These are phyloP conservation scores for Aphanocladium album DNA, from an alignment of 2,329 filamentous ascomycete genomes.

Conservation along the genomic window DNA sequence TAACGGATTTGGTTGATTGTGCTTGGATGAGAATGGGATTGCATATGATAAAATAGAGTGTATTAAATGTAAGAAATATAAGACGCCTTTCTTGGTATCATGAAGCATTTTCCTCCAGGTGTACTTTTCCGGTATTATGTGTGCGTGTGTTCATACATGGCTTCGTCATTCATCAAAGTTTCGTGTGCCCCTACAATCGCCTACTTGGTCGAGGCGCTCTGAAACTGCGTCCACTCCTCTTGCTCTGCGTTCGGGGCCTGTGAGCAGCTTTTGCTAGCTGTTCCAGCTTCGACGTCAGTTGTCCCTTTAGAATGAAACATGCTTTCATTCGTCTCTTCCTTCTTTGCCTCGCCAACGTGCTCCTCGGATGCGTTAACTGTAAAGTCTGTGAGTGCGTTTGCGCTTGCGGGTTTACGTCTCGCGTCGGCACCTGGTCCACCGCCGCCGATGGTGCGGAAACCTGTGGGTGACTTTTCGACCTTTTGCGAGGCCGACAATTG, in stretches of 20 bases:
- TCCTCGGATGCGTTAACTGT: background rate
- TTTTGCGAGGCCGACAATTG: background rate
- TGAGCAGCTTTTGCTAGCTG: background rate
- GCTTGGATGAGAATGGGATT: too few relatives aligned
- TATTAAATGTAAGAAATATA: background rate
- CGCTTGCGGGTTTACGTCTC: background rate
- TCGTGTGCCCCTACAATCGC: background rate
- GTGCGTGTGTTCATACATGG: background rate
- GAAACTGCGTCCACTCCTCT: background rate
- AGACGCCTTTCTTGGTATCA: background rate
- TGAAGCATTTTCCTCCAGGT: background rate
- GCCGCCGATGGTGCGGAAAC: slow-evolving; percentile 15
- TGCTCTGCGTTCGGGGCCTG: background rate
- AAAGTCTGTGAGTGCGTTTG: background rate
- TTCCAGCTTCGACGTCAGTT: background rate
- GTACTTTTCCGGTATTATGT: background rate
- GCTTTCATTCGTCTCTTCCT: background rate
- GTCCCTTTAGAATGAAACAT: background rate
- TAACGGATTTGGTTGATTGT: background rate
- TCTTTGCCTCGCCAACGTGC: background rate
- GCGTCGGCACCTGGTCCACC: background rate
- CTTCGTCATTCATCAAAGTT: background rate
- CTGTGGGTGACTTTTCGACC: slow-evolving; percentile 13
- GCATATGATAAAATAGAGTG: background rate
- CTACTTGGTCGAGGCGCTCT: background rate